Conservation (phyloP, 345 rosid genomes). For the Hirschfeldia incana region DNA sequence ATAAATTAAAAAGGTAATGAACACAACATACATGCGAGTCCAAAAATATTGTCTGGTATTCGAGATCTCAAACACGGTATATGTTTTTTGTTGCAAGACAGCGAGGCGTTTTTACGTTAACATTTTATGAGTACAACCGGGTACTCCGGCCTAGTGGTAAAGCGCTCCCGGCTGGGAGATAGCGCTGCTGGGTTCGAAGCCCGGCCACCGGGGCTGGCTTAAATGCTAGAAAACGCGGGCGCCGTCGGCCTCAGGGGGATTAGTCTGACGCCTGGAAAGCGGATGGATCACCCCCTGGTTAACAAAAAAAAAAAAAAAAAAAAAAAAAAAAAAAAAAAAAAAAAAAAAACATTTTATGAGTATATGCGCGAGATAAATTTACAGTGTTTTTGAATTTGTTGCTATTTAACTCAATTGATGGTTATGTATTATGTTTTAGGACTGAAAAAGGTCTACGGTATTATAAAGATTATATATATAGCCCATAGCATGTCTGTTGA, state of each 20-base stretch:
- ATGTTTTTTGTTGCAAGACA: not conserved
- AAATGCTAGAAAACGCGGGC: too few relatives aligned
- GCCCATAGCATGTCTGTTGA: conserved; percentile 20
- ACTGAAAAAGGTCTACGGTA: not conserved
- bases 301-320: too few relatives aligned
- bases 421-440: not conserved
- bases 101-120: not conserved
- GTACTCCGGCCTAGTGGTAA: too few relatives aligned
- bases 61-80: not conserved
- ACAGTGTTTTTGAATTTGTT: not conserved
- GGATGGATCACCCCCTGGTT: too few relatives aligned
- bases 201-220: too few relatives aligned
- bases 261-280: too few relatives aligned
- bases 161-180: too few relatives aligned
- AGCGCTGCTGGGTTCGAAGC: too few relatives aligned
- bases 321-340: too few relatives aligned
- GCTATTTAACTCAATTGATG: not conserved
- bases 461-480: conserved; percentile 2
- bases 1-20: not conserved
- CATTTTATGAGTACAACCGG: not conserved
- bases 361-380: not conserved
- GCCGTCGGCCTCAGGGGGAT: too few relatives aligned
- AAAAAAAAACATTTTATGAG: not conserved
- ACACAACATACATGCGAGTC: not conserved
- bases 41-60: not conserved